Percentiles rank a stretch among this genome's conserved stretches.
Conservation (phyloP, 768 basidiomycete genomes). For the Terana coerulea region DNA sequence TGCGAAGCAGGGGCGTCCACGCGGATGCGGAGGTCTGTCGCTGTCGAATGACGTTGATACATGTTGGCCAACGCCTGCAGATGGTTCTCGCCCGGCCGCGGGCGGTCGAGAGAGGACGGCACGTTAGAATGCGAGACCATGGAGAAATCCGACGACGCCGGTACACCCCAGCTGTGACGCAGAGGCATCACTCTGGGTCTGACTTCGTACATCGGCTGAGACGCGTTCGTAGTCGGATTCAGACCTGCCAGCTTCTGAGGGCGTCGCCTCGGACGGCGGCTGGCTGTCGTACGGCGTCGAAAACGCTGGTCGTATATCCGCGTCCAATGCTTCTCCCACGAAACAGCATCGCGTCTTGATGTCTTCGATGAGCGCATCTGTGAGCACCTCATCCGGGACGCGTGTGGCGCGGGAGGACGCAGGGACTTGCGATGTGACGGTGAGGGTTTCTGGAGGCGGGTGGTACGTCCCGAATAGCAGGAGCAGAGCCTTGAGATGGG, state of each 20-base stretch:
- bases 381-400: slow-evolving; percentile 77
- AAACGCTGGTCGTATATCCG: slow-evolving; percentile 22
- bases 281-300: slow-evolving; percentile 32
- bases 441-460: slow-evolving; percentile 74
- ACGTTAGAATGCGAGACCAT: slow-evolving; percentile 43
- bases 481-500: slow-evolving; percentile 77
- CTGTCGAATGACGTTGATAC: slow-evolving; percentile 74
- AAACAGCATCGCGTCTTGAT: slow-evolving; percentile 90
- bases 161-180: slow-evolving; percentile 36
- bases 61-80: slow-evolving; percentile 65
- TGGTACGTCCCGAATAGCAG: slow-evolving; percentile 80
- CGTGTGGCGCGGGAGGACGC: slow-evolving; percentile 57
- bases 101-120: slow-evolving; percentile 19
- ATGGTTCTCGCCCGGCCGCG: slow-evolving; percentile 42
- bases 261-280: slow-evolving; percentile 44
- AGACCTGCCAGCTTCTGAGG: slow-evolving; percentile 52
- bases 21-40: slow-evolving; percentile 66
- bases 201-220: slow-evolving; percentile 41
- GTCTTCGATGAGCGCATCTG: slow-evolving; percentile 80
- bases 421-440: slow-evolving; percentile 59
- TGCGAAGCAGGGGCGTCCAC: slow-evolving; percentile 66
- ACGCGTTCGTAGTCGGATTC: slow-evolving; percentile 64
- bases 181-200: slow-evolving; percentile 27
- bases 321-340: slow-evolving; percentile 62
- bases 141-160: slow-evolving; percentile 58